Percentiles rank a stretch among this genome's conserved stretches.
Evolutionary conservation across 441 rosid species (phyloP).

Genomic region (Breynia disticha): DNA sequence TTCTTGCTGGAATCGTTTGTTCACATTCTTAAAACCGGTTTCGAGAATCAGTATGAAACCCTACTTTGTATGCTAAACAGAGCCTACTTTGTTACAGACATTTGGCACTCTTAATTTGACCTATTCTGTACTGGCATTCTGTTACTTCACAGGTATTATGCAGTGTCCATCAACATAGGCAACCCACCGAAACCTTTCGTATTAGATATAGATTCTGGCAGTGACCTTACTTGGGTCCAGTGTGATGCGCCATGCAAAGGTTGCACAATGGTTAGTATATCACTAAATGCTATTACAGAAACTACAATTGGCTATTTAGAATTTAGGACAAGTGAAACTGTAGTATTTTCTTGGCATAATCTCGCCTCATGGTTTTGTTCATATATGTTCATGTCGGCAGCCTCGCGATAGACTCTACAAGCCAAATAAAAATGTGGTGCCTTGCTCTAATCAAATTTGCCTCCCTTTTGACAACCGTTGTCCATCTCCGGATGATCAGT

Average conservation of each 20-base stretch:
- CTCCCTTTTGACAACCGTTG: slow-evolving; percentile 43
- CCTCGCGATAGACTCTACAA: slow-evolving; percentile 50
- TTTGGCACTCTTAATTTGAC: neutral
- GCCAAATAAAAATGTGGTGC: slow-evolving; percentile 58
- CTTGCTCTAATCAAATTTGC: slow-evolving; percentile 57
- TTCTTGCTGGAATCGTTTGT: too few species aligned
- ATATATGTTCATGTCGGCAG: slow-evolving; percentile 23
- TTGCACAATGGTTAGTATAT: slow-evolving; percentile 44
- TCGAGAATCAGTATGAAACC: neutral
- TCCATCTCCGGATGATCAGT: slow-evolving; percentile 38
- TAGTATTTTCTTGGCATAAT: neutral
- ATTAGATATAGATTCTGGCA: slow-evolving; percentile 84
- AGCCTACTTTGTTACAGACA: neutral
- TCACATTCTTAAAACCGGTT: too few species aligned
- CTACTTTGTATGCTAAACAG: too few species aligned
- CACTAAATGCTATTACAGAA: neutral
- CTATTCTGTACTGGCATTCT: neutral
- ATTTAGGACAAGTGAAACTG: neutral
- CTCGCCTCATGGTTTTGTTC: slow-evolving; percentile 5
- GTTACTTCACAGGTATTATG: slow-evolving; percentile 49
- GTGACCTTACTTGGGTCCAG: slow-evolving; percentile 94
- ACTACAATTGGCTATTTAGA: neutral
- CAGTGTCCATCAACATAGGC: slow-evolving; percentile 51
- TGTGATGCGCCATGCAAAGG: slow-evolving; percentile 66
- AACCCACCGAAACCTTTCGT: slow-evolving; percentile 69